phyloP scores from a whole-genome alignment of 495 filamentous ascomycete species.

The Penicillium bialowiezense region DNA sequence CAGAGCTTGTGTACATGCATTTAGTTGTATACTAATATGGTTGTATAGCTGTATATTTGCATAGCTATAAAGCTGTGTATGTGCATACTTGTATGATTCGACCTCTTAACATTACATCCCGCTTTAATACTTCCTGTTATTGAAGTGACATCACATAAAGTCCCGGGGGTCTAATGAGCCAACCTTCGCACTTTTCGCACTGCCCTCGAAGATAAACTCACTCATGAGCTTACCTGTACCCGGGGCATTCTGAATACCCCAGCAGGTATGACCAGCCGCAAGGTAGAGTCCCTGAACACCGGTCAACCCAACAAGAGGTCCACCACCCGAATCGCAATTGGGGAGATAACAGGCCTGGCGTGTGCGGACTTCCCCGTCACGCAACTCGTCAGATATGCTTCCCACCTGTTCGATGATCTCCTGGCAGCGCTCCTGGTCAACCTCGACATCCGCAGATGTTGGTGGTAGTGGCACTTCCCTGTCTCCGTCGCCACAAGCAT shows the following conservation, averaged over 20 bases:
- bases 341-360: slow-evolving; percentile 95
- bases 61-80: no score
- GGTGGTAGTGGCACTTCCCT: slow-evolving; percentile 68
- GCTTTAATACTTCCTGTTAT: no score
- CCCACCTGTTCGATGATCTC: slow-evolving; percentile 82
- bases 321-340: slow-evolving; percentile 59
- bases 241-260: slow-evolving; percentile 96
- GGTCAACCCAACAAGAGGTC: slow-evolving; percentile 77
- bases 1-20: no score
- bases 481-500: slow-evolving; percentile 92
- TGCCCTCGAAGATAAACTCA: slow-evolving; percentile 80
- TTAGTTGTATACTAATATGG: no score
- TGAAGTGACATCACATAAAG: slow-evolving; percentile 32
- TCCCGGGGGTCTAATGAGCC: slow-evolving; percentile 65
- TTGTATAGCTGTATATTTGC: no score
- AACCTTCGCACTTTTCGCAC: slow-evolving; percentile 71
- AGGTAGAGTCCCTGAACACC: slow-evolving; percentile 74
- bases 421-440: slow-evolving; percentile 75
- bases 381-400: slow-evolving; percentile 72
- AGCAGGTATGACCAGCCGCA: slow-evolving; percentile 92
- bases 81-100: no score
- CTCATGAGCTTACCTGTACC: slow-evolving; percentile 88
- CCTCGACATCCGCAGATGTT: slow-evolving; percentile 72
- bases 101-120: no score
- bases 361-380: slow-evolving; percentile 71